Percentiles rank a stretch among this genome's conserved stretches.
Conservation (phyloP, 2,329 filamentous ascomycete species). For the Clarireedia monteithiana region DNA sequence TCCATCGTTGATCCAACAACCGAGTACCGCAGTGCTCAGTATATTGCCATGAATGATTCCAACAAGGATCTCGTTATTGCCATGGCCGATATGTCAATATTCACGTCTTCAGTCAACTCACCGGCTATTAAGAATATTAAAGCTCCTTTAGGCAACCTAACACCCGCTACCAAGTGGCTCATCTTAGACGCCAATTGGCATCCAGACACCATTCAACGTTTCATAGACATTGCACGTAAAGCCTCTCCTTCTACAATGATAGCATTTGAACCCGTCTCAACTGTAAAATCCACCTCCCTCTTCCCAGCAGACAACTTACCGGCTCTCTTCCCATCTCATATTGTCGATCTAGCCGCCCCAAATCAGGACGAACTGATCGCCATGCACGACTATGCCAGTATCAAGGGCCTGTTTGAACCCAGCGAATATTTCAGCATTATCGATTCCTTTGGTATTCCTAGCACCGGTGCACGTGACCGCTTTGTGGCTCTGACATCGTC, state of each 20-base stretch:
- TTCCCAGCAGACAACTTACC: constrained; percentile 16
- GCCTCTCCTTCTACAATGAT: constrained; percentile 42
- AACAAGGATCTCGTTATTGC: constrained; percentile 81
- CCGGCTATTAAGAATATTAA: constrained; percentile 27
- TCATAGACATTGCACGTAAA: constrained; percentile 44
- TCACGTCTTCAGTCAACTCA: constrained; percentile 39
- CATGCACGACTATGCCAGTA: constrained; percentile 66
- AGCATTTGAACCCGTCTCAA: constrained; percentile 85
- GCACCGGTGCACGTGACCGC: constrained; percentile 59
- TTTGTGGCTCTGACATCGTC: constrained; percentile 61
- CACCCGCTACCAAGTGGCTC: constrained; percentile 50
- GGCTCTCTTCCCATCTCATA: constrained; percentile 48
- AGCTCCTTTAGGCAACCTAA: not conserved
- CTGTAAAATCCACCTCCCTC: constrained; percentile 70
- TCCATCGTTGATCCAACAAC: not conserved
- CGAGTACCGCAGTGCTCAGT: constrained; percentile 68
- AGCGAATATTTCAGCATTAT: constrained; percentile 72
- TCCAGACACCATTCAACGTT: constrained; percentile 54
- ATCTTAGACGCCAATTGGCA: constrained; percentile 87
- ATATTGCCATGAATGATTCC: constrained; percentile 79
- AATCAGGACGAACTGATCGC: constrained; percentile 75
- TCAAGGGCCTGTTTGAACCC: constrained; percentile 59
- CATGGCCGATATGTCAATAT: constrained; percentile 80
- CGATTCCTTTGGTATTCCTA: constrained; percentile 68
- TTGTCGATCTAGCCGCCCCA: constrained; percentile 71